phyloP scores from a whole-genome alignment of 805 yeast genomes.

The Jamesozyma lodderae region DNA sequence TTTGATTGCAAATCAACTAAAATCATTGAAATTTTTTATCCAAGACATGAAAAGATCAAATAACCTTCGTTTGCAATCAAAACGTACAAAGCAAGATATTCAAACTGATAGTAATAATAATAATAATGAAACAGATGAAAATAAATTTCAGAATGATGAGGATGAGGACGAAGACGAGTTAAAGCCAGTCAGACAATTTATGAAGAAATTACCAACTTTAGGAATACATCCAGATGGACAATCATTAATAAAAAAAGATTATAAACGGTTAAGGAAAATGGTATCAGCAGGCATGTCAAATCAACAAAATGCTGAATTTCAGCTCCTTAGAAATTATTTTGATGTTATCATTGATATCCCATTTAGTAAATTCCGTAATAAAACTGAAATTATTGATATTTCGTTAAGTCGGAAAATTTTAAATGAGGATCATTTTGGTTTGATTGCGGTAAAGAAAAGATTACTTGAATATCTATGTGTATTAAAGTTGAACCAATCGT shows the following conservation, averaged over 20 bases:
- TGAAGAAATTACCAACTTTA: slow-evolving; percentile 61
- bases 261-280: slow-evolving; percentile 63
- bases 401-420: slow-evolving; percentile 53
- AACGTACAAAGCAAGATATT: neutral
- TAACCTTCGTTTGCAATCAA: neutral
- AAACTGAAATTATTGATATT: slow-evolving; percentile 63
- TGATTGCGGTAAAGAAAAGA: slow-evolving; percentile 83
- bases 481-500: slow-evolving; percentile 52
- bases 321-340: slow-evolving; percentile 78
- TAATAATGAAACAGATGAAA: slow-evolving; percentile 18
- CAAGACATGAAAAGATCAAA: slow-evolving; percentile 36
- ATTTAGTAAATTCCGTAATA: slow-evolving; percentile 74
- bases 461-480: slow-evolving; percentile 91
- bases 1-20: slow-evolving; percentile 47
- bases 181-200: slow-evolving; percentile 67
- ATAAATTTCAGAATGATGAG: no score
- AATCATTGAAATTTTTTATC: slow-evolving; percentile 40
- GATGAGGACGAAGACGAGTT: slow-evolving; percentile 66
- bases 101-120: slow-evolving; percentile 2
- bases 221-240: slow-evolving; percentile 73
- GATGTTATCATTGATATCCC: slow-evolving; percentile 94
- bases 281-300: slow-evolving; percentile 34
- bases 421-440: slow-evolving; percentile 80
- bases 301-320: slow-evolving; percentile 80
- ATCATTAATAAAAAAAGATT: slow-evolving; percentile 82